Evolutionary conservation across 345 rosid genomes (phyloP).

Genomic region (Hypericum perforatum): DNA sequence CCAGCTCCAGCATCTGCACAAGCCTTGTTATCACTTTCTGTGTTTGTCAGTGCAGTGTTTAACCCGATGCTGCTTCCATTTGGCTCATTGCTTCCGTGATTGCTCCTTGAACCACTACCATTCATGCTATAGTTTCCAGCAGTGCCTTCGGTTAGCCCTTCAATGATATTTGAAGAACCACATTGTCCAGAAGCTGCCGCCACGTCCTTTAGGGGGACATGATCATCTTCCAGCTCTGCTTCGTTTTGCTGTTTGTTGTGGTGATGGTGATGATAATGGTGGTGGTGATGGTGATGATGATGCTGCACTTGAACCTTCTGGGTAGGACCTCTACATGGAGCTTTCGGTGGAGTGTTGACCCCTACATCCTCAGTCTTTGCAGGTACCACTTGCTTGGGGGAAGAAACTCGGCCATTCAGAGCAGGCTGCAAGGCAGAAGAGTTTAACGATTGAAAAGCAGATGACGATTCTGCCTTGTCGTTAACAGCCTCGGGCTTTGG

Average conservation of each 20-base stretch:
- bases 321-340: slow-evolving; percentile 21
- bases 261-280: slow-evolving; percentile 16
- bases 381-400: slow-evolving; percentile 12
- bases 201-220: slow-evolving; percentile 23
- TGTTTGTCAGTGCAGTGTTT: slow-evolving; percentile 20
- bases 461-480: slow-evolving; percentile 28
- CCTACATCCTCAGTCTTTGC: slow-evolving; percentile 24
- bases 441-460: slow-evolving; percentile 21
- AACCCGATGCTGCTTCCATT: slow-evolving; percentile 33
- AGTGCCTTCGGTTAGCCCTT: slow-evolving; percentile 27
- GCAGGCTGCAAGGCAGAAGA: slow-evolving; percentile 19
- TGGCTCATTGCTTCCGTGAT: slow-evolving; percentile 31
- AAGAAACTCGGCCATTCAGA: slow-evolving; percentile 16
- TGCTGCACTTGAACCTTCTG: slow-evolving; percentile 20
- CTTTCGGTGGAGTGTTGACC: not conserved
- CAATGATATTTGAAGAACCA: slow-evolving; percentile 35
- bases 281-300: slow-evolving; percentile 13
- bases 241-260: slow-evolving; percentile 12
- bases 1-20: slow-evolving; percentile 14
- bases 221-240: slow-evolving; percentile 21
- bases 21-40: slow-evolving; percentile 22
- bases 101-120: slow-evolving; percentile 42
- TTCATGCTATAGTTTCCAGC: slow-evolving; percentile 32
- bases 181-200: slow-evolving; percentile 32
- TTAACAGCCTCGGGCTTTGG: slow-evolving; percentile 21